Evolutionary conservation across 257 asterid species (phyloP).

Genomic region (Capsicum pubescens): DNA sequence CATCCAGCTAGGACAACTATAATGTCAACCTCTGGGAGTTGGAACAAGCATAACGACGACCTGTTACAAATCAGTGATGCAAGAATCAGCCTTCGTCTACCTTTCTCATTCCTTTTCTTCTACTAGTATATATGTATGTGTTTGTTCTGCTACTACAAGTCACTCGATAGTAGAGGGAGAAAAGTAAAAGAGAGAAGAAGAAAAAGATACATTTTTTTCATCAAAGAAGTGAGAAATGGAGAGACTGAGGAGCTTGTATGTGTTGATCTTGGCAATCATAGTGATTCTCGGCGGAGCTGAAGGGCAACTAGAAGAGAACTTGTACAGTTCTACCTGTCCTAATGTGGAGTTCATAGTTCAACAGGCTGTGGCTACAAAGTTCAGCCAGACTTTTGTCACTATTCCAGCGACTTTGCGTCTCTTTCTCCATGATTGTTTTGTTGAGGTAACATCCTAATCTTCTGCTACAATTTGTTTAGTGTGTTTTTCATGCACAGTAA

Average conservation of each 20-base stretch:
- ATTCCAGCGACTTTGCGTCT: constrained; percentile 76
- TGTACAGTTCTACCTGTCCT: constrained; percentile 59
- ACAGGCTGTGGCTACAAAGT: constrained; percentile 50
- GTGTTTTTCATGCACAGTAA: not conserved
- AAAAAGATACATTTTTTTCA: not conserved
- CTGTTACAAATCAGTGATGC: not conserved
- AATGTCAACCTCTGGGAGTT: not conserved
- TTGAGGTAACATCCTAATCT: constrained; percentile 47
- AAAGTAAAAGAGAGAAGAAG: not conserved
- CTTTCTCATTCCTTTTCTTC: constrained; percentile 6
- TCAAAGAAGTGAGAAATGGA: constrained; percentile 36
- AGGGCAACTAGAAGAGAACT: constrained; percentile 54
- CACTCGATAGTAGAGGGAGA: not conserved
- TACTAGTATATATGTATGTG: not conserved
- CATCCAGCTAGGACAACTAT: not conserved
- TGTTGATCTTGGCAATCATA: constrained; percentile 36
- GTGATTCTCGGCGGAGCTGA: constrained; percentile 43
- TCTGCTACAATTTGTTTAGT: not conserved
- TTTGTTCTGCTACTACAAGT: not conserved
- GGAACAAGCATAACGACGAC: constrained; percentile 5
- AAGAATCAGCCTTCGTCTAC: not conserved
- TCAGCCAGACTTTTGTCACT: constrained; percentile 54
- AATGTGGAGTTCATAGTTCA: constrained; percentile 58
- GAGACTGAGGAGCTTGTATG: constrained; percentile 33
- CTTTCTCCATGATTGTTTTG: constrained; percentile 79